A percentile compares a stretch with the other conserved stretches of the same genome.
These are phyloP conservation scores for Auriscalpium microsporum DNA, from an alignment of 768 basidiomycete species.

Conservation along the genomic window DNA sequence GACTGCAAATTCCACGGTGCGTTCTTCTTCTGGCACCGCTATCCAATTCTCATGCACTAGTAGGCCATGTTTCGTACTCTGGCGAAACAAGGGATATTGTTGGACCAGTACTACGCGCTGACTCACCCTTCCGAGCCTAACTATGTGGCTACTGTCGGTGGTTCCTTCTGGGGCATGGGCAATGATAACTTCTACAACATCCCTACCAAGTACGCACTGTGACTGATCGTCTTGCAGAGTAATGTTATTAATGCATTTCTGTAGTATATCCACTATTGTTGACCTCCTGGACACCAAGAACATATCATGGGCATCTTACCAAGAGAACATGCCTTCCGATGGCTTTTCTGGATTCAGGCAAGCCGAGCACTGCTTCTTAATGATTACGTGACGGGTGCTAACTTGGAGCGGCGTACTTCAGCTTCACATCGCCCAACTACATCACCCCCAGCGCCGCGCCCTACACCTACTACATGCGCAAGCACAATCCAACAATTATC, in stretches of 20 bases:
- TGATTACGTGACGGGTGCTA: background rate
- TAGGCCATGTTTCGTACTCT: slow-evolving; percentile 1
- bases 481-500: slow-evolving; percentile 47
- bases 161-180: slow-evolving; percentile 7
- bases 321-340: slow-evolving; percentile 48
- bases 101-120: slow-evolving; percentile 1
- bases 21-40: background rate
- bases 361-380: background rate
- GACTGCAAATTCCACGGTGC: background rate
- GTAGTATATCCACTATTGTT: slow-evolving; percentile 3
- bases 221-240: background rate
- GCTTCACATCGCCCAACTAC: slow-evolving; percentile 31
- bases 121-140: slow-evolving; percentile 6
- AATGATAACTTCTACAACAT: slow-evolving; percentile 1
- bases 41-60: background rate
- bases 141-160: slow-evolving; percentile 3
- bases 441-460: slow-evolving; percentile 21
- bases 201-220: slow-evolving; percentile 4
- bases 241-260: background rate
- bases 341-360: slow-evolving; percentile 27
- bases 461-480: slow-evolving; percentile 47
- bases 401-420: slow-evolving; percentile 9
- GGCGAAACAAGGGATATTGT: slow-evolving; percentile 1
- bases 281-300: background rate
- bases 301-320: slow-evolving; percentile 31